Evolutionary conservation across 345 rosid species (phyloP).

Genomic region (Murraya koenigii): DNA sequence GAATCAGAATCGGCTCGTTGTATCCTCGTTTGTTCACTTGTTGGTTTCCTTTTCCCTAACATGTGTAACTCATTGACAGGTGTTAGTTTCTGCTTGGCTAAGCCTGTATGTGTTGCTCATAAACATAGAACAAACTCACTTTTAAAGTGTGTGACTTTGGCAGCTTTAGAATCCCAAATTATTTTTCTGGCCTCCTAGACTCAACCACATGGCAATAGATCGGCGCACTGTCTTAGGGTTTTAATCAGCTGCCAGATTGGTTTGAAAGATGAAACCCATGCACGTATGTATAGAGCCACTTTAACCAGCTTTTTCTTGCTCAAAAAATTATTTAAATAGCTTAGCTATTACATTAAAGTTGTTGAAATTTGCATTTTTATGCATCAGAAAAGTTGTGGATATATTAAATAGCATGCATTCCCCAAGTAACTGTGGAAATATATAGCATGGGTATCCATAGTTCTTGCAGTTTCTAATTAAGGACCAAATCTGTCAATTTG

Average conservation of each 20-base stretch:
- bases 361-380: not conserved
- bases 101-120: constrained; percentile 30
- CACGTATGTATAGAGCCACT: not conserved
- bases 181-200: constrained; percentile 6
- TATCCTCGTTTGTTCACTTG: constrained; percentile 66
- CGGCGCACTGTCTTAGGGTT: constrained; percentile 22
- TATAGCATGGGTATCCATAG: not conserved
- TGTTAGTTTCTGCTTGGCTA: constrained; percentile 31
- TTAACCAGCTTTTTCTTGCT: not conserved
- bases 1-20: constrained; percentile 52
- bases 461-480: not conserved
- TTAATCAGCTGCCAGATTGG: constrained; percentile 7
- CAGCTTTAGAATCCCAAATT: constrained; percentile 39
- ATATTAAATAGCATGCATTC: not conserved
- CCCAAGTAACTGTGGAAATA: not conserved
- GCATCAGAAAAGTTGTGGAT: not conserved
- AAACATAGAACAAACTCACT: constrained; percentile 17
- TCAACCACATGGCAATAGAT: constrained; percentile 25
- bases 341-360: not conserved
- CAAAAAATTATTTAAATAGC: not conserved
- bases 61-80: constrained; percentile 36
- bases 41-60: constrained; percentile 76
- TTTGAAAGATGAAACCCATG: constrained; percentile 5
- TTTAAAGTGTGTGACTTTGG: constrained; percentile 15
- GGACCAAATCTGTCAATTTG: not conserved